These are phyloP conservation scores for Ambispora gerdemannii DNA, from an alignment of 192 early-diverging fungal genomes.

Conservation along the genomic window DNA sequence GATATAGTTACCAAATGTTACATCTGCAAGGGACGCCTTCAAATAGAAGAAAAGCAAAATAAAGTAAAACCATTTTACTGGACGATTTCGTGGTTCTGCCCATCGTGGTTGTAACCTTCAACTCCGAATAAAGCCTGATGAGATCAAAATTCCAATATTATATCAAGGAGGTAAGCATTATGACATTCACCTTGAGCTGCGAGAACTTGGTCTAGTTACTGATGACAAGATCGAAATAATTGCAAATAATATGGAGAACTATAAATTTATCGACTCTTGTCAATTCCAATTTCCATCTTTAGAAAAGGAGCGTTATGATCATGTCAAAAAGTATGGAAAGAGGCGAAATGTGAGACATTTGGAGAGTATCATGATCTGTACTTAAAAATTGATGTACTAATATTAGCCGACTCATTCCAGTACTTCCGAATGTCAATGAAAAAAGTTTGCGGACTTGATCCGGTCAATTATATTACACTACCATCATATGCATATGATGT, in stretches of 20 bases:
- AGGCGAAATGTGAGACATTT: not conserved
- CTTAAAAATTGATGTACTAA: constrained; percentile 11
- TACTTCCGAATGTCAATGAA: not conserved
- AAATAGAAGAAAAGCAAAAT: too few species aligned
- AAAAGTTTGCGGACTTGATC: constrained; percentile 4
- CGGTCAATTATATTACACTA: not conserved
- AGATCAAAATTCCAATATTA: not conserved
- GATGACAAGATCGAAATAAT: not conserved
- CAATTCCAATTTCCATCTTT: not conserved
- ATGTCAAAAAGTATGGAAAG: constrained; percentile 8
- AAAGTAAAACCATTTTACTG: not conserved
- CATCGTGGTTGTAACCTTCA: not conserved
- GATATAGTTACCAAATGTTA: too few species aligned
- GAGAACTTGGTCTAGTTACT: not conserved
- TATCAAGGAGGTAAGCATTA: not conserved
- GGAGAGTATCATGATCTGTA: constrained; percentile 17
- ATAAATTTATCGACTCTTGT: not conserved
- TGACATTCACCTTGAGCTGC: not conserved
- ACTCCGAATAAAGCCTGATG: not conserved
- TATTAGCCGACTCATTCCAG: not conserved
- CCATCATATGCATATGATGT: not conserved
- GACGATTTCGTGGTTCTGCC: not conserved
- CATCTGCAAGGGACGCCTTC: too few species aligned
- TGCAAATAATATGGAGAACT: not conserved
- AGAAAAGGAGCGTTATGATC: not conserved